These are phyloP conservation scores for Colletotrichum eleusines DNA, from an alignment of 2,329 filamentous ascomycete species.

Conservation along the genomic window DNA sequence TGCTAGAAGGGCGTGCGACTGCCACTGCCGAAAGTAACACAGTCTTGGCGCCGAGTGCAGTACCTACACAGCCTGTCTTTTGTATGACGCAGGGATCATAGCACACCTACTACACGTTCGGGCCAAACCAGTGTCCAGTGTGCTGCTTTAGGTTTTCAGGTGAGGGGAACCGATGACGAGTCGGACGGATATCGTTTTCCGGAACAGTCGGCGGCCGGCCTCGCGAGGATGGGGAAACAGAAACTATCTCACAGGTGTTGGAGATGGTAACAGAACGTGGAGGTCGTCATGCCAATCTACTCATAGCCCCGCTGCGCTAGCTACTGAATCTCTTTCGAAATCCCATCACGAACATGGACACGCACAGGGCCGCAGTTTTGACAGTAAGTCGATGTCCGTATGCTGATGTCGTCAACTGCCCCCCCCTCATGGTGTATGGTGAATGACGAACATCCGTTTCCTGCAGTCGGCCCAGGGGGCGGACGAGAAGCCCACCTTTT, in stretches of 20 bases:
- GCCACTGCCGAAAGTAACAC: background rate
- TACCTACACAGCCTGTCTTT: too few species aligned
- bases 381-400: background rate
- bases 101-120: background rate
- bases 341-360: background rate
- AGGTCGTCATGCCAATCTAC: background rate
- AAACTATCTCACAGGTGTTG: background rate
- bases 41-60: too few species aligned
- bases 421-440: background rate
- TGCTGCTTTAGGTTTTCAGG: background rate
- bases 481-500: conserved; percentile 16
- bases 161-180: background rate
- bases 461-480: conserved; percentile 14
- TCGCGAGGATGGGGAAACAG: background rate
- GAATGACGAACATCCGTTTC: background rate
- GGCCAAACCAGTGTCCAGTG: too few species aligned
- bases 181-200: background rate
- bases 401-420: background rate
- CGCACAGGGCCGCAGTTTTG: conserved; percentile 5
- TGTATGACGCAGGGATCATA: background rate
- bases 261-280: too few species aligned
- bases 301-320: too few species aligned
- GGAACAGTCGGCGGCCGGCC: too few species aligned
- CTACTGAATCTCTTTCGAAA: background rate
- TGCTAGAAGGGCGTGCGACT: too few species aligned